These are phyloP conservation scores for Lepidopterella palustris DNA, from an alignment of 495 filamentous ascomycete genomes.

Conservation along the genomic window DNA sequence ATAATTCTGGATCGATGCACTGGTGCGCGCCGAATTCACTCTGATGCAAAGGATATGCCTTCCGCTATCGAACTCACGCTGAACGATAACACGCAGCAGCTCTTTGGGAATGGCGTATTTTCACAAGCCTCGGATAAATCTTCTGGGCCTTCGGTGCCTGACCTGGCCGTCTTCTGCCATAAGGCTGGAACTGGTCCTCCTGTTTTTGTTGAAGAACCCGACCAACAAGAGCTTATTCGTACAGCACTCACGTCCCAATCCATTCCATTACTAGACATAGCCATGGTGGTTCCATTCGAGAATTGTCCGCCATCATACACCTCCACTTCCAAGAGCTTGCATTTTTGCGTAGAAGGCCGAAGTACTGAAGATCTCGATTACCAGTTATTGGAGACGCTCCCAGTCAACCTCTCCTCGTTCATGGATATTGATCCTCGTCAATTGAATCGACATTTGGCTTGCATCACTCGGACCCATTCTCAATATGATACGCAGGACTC, in stretches of 20 bases:
- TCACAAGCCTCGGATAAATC: neutral
- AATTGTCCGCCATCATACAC: conserved; percentile 10
- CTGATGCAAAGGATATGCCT: neutral
- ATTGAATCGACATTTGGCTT: conserved; percentile 25
- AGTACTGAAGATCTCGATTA: neutral
- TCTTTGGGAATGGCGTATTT: conserved; percentile 2
- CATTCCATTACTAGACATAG: conserved; percentile 15
- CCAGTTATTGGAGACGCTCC: conserved; percentile 11
- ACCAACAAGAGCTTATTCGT: conserved; percentile 10
- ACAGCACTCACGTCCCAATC: conserved; percentile 7
- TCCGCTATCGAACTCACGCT: neutral
- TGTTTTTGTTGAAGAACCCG: neutral
- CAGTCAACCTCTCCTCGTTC: conserved; percentile 20
- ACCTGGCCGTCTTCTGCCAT: conserved; percentile 22
- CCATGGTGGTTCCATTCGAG: conserved; percentile 10
- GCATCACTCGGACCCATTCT: neutral
- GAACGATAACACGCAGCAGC: conserved; percentile 11
- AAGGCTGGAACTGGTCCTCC: neutral
- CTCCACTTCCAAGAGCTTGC: conserved; percentile 10
- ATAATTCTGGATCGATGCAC: conserved; percentile 22
- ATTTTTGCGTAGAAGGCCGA: conserved; percentile 20
- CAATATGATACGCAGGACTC: neutral
- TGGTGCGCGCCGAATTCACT: neutral
- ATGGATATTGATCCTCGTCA: conserved; percentile 19
- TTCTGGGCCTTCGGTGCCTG: conserved; percentile 4